Evolutionary conservation across 2,329 filamentous ascomycete species (phyloP).

Genomic region (Botryosphaeria dothidea): DNA sequence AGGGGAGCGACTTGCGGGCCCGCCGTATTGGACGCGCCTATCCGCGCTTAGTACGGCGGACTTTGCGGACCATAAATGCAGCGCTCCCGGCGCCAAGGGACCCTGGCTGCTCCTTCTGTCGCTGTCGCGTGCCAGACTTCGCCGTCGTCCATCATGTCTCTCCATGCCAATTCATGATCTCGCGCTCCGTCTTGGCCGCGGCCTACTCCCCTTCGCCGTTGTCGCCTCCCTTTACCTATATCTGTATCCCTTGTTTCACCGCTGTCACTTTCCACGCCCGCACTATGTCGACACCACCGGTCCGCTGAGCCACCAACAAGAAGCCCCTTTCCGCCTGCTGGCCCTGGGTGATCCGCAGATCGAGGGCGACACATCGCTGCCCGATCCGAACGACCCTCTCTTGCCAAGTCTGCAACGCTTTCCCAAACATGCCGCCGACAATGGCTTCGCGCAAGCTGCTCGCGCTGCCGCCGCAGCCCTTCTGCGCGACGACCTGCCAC

Average conservation of each 20-base stretch:
- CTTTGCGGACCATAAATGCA: not conserved
- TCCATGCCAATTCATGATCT: conserved; percentile 54
- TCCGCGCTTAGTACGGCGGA: not conserved
- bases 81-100: not conserved
- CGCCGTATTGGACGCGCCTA: not conserved
- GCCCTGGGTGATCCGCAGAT: conserved; percentile 90
- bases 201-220: conserved; percentile 67
- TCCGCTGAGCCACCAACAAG: conserved; percentile 14
- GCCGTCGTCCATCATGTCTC: conserved; percentile 25
- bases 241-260: conserved; percentile 77
- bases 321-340: conserved; percentile 81
- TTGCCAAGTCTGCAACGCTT: conserved; percentile 44
- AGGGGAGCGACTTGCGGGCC: not conserved
- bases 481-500: conserved; percentile 60
- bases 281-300: conserved; percentile 27
- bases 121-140: not conserved
- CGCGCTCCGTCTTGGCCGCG: conserved; percentile 47
- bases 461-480: conserved; percentile 13
- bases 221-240: conserved; percentile 78
- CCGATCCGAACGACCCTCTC: conserved; percentile 48
- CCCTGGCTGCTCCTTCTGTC: not conserved
- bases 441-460: not conserved
- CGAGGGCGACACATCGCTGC: conserved; percentile 86
- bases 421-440: conserved; percentile 26
- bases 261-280: conserved; percentile 71